These are phyloP conservation scores for Protea cynaroides DNA, from an alignment of 164 flowering plant genomes.

Conservation along the genomic window DNA sequence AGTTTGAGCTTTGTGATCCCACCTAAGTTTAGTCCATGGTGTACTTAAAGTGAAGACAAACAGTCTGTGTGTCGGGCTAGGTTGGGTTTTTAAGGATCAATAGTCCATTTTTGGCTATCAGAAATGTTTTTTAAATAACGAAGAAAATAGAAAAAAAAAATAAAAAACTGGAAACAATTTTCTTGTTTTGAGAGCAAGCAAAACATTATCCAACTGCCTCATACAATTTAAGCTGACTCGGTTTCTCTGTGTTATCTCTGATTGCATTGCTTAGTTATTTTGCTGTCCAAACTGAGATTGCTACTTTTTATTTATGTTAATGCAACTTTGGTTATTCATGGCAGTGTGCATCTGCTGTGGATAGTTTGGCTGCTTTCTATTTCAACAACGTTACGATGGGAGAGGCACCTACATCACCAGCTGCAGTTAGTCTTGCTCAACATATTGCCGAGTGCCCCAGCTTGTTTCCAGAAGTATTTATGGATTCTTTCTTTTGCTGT, in stretches of 20 bases:
- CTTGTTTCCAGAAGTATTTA: slow-evolving; percentile 79
- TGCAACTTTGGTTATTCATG: slow-evolving; percentile 6
- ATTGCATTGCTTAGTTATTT: neutral
- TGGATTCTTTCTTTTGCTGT: neutral
- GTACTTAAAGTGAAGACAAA: too few species aligned
- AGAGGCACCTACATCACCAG: slow-evolving; percentile 69
- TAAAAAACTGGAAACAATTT: too few species aligned
- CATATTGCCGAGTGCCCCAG: slow-evolving; percentile 82
- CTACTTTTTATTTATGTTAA: slow-evolving; percentile 2
- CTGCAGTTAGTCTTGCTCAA: slow-evolving; percentile 68
- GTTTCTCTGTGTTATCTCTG: neutral
- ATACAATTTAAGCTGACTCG: neutral
- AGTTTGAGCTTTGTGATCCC: too few species aligned
- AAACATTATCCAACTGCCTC: neutral
- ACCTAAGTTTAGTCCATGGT: too few species aligned
- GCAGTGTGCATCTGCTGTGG: slow-evolving; percentile 95
- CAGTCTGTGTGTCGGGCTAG: too few species aligned
- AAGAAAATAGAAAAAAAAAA: neutral
- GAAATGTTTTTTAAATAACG: too few species aligned
- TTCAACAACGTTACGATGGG: slow-evolving; percentile 90
- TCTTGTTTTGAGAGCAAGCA: neutral
- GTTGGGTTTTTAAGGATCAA: too few species aligned
- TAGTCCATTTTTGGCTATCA: too few species aligned
- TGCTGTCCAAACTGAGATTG: neutral
- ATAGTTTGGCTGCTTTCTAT: slow-evolving; percentile 81